phyloP scores from a whole-genome alignment of 345 rosid species.

The Ceriops zippeliana region DNA sequence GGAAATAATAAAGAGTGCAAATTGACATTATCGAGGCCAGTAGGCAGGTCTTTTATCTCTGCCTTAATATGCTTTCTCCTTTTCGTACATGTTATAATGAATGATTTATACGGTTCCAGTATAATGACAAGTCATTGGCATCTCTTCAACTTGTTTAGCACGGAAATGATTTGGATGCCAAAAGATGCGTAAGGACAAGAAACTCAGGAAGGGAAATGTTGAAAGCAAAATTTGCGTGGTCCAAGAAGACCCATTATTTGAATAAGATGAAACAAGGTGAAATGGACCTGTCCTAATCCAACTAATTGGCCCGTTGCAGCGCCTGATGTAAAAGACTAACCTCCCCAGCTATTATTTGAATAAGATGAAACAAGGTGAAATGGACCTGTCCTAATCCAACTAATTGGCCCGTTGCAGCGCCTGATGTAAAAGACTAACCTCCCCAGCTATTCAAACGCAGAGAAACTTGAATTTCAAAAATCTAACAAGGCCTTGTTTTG shows the following conservation, averaged over 20 bases:
- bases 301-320: slow-evolving; percentile 5
- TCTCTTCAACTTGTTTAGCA: background rate
- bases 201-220: background rate
- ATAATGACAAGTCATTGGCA: background rate
- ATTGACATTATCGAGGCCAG: background rate
- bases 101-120: background rate
- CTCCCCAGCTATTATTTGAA: slow-evolving; percentile 12
- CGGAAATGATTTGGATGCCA: slow-evolving; percentile 10
- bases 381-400: slow-evolving; percentile 10
- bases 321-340: slow-evolving; percentile 12
- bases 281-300: slow-evolving; percentile 10
- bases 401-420: slow-evolving; percentile 2
- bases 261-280: slow-evolving; percentile 10
- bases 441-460: slow-evolving; percentile 9
- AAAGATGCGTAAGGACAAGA: background rate
- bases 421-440: slow-evolving; percentile 14
- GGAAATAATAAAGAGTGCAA: background rate
- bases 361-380: slow-evolving; percentile 10
- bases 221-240: slow-evolving; percentile 13
- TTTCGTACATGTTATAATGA: background rate
- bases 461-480: slow-evolving; percentile 7
- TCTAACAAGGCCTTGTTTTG: slow-evolving; percentile 1
- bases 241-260: slow-evolving; percentile 7
- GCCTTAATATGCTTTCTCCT: background rate
- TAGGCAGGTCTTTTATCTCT: background rate